Conservation (phyloP, 129 eudicot genomes). For the Kitagawia praeruptora region DNA sequence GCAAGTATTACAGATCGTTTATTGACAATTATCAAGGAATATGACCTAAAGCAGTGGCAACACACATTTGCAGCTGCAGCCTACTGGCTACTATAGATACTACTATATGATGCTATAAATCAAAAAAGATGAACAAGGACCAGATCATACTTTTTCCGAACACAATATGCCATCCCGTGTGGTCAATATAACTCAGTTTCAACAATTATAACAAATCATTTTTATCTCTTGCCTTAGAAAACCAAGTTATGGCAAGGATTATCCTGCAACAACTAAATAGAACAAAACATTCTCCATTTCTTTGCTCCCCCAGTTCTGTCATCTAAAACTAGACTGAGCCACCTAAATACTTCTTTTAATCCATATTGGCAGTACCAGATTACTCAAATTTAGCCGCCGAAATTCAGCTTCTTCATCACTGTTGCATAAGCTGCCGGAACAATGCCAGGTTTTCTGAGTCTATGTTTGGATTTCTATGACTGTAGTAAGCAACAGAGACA, state of each 20-base stretch:
- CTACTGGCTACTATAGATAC: not conserved
- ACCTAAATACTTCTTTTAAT: not conserved
- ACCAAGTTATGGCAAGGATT: not conserved
- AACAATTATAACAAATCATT: not conserved
- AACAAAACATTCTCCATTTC: not conserved
- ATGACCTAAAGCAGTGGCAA: not conserved
- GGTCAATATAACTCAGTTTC: not conserved
- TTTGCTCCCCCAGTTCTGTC: not conserved
- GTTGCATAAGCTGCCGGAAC: slow-evolving; percentile 91
- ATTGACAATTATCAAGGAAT: not conserved
- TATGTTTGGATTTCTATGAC: slow-evolving; percentile 65
- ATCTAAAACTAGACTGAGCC: slow-evolving; percentile 9
- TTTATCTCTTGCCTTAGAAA: not conserved
- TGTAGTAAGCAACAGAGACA: not conserved
- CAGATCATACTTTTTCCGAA: not conserved
- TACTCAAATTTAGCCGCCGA: slow-evolving; percentile 25
- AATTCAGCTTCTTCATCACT: slow-evolving; percentile 97
- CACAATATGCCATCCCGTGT: not conserved
- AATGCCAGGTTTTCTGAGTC: slow-evolving; percentile 75
- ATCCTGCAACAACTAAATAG: not conserved
- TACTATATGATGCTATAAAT: not conserved
- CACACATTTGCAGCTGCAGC: not conserved
- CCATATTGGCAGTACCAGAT: not conserved
- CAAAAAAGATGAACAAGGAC: not conserved
- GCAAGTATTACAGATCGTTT: not conserved